Base-by-base conservation (phyloP, 805 yeast genomes). In the Yamadazyma scolyti region DNA sequence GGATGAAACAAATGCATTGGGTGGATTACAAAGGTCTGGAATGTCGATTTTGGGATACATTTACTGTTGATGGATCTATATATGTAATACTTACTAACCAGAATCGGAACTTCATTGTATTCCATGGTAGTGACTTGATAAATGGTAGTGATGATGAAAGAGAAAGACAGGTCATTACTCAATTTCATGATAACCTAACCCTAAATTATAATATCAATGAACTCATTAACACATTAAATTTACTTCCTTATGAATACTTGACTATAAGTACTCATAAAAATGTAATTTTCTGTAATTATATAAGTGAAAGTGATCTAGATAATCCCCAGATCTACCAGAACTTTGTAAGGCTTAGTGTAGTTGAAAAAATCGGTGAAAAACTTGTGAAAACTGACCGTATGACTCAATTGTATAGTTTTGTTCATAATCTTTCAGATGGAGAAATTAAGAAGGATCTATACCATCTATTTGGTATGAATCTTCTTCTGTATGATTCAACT, bases 301-400 rank as follows among this genome's bases (percentile, higher is more conserved):
- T 41, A 15, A 38, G 42, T 34, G 46, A 41, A 31, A 38, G 46
- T 30, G 46, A 41, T 25, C 28, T 41, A 23, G 46, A 41, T 27
- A 41, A 41, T 27, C 46, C 46, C 4, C 40, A 38, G 16, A 26
- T 41, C 4, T 41, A 41, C 18, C 46, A 41, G 18, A 41, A 41
- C 22, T 38, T 38, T 16, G 27, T 38, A 9, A 19, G 30, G 12
- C 20, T 36, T 12, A 21, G 27, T 20, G 23, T 28, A 20, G 18
- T 29, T 7, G 31, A 26, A 9, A 20, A 35, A 17, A 10, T 23
- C 9, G 31, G 27, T 6, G 31, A 23, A 6, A 18, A 18, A 3
- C 28, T 25, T 20, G 26, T 34, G 12, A 36, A 33, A 23, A 23
- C 16, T 6, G 31, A 41, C 13, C 30, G 31, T 12, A 31, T 27